Evolutionary conservation across 2,329 filamentous ascomycete species (phyloP).

Genomic region (Trichoderma sp.): DNA sequence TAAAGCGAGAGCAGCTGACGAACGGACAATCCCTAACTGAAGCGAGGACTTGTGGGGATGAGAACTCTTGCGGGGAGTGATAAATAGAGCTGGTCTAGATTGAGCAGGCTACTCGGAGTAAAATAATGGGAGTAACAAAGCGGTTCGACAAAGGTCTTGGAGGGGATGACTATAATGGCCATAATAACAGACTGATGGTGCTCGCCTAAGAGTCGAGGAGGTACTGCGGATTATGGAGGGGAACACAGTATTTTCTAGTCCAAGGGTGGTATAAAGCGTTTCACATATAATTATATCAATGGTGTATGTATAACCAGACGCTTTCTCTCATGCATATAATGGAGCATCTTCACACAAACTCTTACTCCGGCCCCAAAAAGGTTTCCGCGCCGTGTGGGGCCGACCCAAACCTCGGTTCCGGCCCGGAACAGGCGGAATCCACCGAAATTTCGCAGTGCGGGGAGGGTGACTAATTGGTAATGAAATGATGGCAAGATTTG

Average conservation of each 20-base stretch:
- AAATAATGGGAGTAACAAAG: too few species aligned
- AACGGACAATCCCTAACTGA: too few species aligned
- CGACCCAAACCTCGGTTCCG: neutral
- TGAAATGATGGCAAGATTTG: neutral
- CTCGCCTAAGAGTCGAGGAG: too few species aligned
- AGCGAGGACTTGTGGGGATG: too few species aligned
- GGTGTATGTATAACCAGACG: neutral
- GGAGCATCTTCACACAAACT: neutral
- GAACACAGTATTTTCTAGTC: neutral
- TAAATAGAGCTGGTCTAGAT: too few species aligned
- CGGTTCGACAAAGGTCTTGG: too few species aligned
- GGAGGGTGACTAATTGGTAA: neutral
- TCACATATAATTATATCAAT: neutral
- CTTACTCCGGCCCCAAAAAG: neutral
- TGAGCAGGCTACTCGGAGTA: too few species aligned
- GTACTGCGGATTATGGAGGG: neutral
- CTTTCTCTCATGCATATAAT: neutral
- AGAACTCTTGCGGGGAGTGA: too few species aligned
- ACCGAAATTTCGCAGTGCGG: neutral
- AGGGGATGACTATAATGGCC: too few species aligned
- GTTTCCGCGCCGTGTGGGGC: slow-evolving; percentile 7
- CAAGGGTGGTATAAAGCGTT: neutral
- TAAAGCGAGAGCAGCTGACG: too few species aligned
- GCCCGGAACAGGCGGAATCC: neutral
- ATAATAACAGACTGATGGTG: too few species aligned